Conservation (phyloP, 2,329 filamentous ascomycete species). For the Xenoacremonium recifei region DNA sequence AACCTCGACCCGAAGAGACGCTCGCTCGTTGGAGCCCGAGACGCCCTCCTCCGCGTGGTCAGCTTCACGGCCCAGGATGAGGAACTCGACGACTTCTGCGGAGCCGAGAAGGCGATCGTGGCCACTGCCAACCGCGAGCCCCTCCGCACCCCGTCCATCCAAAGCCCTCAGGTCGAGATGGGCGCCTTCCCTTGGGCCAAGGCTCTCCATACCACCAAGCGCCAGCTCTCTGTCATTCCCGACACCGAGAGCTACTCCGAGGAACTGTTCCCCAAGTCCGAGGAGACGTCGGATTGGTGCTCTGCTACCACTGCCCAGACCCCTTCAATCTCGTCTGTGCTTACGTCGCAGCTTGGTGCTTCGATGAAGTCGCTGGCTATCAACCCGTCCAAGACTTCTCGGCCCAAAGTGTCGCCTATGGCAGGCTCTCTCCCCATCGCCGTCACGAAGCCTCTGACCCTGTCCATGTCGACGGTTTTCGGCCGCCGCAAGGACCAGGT, state of each 20-base stretch:
- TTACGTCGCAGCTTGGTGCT: slow-evolving; percentile 77
- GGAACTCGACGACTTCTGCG: slow-evolving; percentile 88
- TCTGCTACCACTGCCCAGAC: slow-evolving; percentile 73
- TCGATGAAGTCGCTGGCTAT: slow-evolving; percentile 76
- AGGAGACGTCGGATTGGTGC: slow-evolving; percentile 73
- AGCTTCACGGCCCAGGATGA: slow-evolving; percentile 96
- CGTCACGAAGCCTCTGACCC: slow-evolving; percentile 71
- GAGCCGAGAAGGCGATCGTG: slow-evolving; percentile 71
- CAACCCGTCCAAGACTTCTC: slow-evolving; percentile 36
- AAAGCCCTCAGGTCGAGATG: slow-evolving; percentile 76
- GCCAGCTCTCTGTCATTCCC: slow-evolving; percentile 84
- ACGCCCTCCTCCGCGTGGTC: slow-evolving; percentile 75
- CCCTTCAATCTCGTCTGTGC: slow-evolving; percentile 77
- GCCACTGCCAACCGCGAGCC: slow-evolving; percentile 91
- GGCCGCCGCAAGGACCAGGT: slow-evolving; percentile 74
- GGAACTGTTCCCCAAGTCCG: slow-evolving; percentile 80
- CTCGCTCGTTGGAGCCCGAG: slow-evolving; percentile 73
- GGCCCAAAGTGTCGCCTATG: slow-evolving; percentile 52
- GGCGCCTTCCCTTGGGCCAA: slow-evolving; percentile 95
- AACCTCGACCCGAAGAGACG: slow-evolving; percentile 88
- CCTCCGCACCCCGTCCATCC: slow-evolving; percentile 90
- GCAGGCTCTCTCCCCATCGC: slow-evolving; percentile 75
- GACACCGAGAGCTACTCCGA: slow-evolving; percentile 78
- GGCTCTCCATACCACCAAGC: slow-evolving; percentile 76
- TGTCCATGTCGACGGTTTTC: slow-evolving; percentile 77